Evolutionary conservation across 306 rosid genomes (phyloP).

Genomic region (Purshia tridentata): DNA sequence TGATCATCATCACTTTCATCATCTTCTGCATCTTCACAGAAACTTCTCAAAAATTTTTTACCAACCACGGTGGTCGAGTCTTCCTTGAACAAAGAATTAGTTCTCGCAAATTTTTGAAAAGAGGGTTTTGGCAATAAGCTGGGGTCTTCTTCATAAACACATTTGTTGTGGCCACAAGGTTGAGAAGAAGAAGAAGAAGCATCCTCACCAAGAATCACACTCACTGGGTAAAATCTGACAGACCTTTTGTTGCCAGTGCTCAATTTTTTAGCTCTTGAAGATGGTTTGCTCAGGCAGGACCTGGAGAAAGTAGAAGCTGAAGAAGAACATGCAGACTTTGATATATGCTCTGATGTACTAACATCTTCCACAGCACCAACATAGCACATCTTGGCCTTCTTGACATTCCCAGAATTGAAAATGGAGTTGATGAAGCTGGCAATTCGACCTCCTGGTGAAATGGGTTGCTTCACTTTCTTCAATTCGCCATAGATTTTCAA

Average conservation of each 20-base stretch:
- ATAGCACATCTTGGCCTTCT: slow-evolving; percentile 74
- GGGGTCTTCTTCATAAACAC: slow-evolving; percentile 40
- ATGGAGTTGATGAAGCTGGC: slow-evolving; percentile 56
- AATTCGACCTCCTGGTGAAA: slow-evolving; percentile 60
- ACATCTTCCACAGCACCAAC: slow-evolving; percentile 72
- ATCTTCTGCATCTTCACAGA: slow-evolving; percentile 36
- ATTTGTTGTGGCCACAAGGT: slow-evolving; percentile 31
- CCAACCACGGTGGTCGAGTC: slow-evolving; percentile 9
- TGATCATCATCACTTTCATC: slow-evolving; percentile 42
- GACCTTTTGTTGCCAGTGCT: slow-evolving; percentile 47
- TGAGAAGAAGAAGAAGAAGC: slow-evolving; percentile 14
- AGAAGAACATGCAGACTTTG: slow-evolving; percentile 42
- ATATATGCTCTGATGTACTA: slow-evolving; percentile 38
- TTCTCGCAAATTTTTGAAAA: slow-evolving; percentile 29
- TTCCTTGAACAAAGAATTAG: slow-evolving; percentile 21
- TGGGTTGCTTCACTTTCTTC: slow-evolving; percentile 76
- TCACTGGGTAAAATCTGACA: slow-evolving; percentile 55
- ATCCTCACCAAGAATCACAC: slow-evolving; percentile 60
- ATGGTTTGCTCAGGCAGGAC: slow-evolving; percentile 61
- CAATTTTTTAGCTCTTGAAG: slow-evolving; percentile 41
- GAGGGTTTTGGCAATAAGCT: slow-evolving; percentile 39
- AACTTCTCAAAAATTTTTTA: slow-evolving; percentile 25
- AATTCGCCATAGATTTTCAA: slow-evolving; percentile 56
- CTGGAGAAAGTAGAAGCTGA: slow-evolving; percentile 47
- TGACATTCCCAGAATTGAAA: slow-evolving; percentile 61